Percentiles rank a stretch among this genome's conserved stretches.
phyloP scores from a whole-genome alignment of 1,284 basidiomycete genomes.

The Taiwanofungus camphoratus region DNA sequence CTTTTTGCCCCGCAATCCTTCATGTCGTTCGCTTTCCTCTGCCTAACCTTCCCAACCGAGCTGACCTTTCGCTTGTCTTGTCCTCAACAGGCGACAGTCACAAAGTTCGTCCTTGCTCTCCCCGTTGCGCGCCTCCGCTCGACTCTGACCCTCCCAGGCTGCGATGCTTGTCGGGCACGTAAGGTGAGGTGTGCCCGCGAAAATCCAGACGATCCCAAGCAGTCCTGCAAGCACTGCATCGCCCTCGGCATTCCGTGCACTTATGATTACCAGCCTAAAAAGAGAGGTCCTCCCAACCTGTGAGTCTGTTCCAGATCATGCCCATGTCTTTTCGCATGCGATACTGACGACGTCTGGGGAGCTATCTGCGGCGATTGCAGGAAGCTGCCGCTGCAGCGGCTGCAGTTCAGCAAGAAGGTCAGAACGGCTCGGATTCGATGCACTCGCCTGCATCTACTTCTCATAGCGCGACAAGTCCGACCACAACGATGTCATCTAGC shows the following conservation, averaged over 20 bases:
- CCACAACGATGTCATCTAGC: slow-evolving; percentile 38
- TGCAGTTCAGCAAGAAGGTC: slow-evolving; percentile 31
- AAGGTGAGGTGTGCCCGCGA: slow-evolving; percentile 79
- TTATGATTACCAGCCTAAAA: slow-evolving; percentile 89
- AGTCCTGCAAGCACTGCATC: slow-evolving; percentile 78
- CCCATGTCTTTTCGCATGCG: slow-evolving; percentile 6
- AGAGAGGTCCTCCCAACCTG: slow-evolving; percentile 86
- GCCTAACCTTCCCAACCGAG: slow-evolving; percentile 8
- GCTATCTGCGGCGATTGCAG: slow-evolving; percentile 73
- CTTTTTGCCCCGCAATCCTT: slow-evolving; percentile 9
- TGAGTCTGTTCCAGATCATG: slow-evolving; percentile 33
- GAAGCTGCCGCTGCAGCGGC: slow-evolving; percentile 68
- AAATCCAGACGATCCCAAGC: slow-evolving; percentile 67
- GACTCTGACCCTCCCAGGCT: slow-evolving; percentile 37
- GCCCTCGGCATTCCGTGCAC: slow-evolving; percentile 80
- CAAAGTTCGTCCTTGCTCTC: slow-evolving; percentile 49
- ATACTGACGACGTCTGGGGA: slow-evolving; percentile 25
- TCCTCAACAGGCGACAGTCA: slow-evolving; percentile 61
- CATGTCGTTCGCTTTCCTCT: slow-evolving; percentile 22
- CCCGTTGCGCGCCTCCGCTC: slow-evolving; percentile 11
- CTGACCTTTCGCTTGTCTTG: slow-evolving; percentile 26
- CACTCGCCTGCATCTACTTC: slow-evolving; percentile 44
- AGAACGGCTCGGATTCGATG: slow-evolving; percentile 35
- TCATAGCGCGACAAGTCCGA: slow-evolving; percentile 41
- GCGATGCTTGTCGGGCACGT: slow-evolving; percentile 78